phyloP scores from a whole-genome alignment of 2,329 filamentous ascomycete genomes.

The Cryphonectria parasitica region DNA sequence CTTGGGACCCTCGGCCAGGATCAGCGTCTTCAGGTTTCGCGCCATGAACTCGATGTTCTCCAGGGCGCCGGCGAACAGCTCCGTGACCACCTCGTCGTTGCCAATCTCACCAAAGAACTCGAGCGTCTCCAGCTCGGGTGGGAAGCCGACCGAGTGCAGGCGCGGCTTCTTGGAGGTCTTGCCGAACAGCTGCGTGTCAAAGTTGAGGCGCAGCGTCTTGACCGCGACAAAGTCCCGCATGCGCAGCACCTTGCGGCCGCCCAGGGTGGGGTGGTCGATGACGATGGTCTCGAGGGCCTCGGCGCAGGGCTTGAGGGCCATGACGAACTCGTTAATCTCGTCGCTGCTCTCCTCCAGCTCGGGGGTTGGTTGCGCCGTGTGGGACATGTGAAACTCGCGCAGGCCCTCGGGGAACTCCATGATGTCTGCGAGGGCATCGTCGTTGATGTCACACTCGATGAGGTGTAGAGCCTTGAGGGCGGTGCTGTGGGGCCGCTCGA shows the following conservation, averaged over 20 bases:
- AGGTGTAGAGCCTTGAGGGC: constrained; percentile 48
- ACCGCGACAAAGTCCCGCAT: constrained; percentile 49
- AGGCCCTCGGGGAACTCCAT: constrained; percentile 50
- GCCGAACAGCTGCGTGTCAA: constrained; percentile 55
- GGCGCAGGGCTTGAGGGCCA: constrained; percentile 45
- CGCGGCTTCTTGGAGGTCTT: constrained; percentile 48
- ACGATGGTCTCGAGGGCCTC: constrained; percentile 50
- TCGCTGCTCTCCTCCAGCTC: constrained; percentile 52
- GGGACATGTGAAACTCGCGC: constrained; percentile 53
- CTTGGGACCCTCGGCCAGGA: constrained; percentile 40
- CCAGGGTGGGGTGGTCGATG: constrained; percentile 48
- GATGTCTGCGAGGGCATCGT: constrained; percentile 45
- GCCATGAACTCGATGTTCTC: constrained; percentile 44
- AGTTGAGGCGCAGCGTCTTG: constrained; percentile 47
- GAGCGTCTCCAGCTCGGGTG: constrained; percentile 49
- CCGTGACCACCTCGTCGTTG: constrained; percentile 51
- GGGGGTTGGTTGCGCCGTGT: constrained; percentile 43
- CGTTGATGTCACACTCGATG: constrained; percentile 56
- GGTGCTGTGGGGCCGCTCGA: constrained; percentile 53
- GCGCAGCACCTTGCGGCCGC: constrained; percentile 45
- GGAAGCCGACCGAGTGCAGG: constrained; percentile 51
- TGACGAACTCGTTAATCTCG: constrained; percentile 51
- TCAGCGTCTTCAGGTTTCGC: constrained; percentile 43
- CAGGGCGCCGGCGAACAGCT: constrained; percentile 48
- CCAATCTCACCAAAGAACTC: constrained; percentile 52